A percentile compares a stretch with the other conserved stretches of the same genome.
These are phyloP conservation scores for Albugo laibachii DNA, from an alignment of 352 stramenopile species.

Conservation along the genomic window DNA sequence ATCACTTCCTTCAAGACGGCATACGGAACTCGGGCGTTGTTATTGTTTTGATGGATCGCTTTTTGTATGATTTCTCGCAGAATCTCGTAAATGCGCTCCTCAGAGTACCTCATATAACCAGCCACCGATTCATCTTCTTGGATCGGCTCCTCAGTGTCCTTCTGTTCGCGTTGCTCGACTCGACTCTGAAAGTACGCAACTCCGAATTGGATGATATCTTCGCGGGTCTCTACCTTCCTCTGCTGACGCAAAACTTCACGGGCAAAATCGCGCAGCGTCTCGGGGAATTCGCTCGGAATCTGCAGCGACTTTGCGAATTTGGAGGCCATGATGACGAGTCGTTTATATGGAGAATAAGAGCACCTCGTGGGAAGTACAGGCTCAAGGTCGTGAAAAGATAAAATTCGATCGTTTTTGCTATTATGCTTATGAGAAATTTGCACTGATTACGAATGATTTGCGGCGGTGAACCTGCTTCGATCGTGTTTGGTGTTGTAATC, in stretches of 20 bases:
- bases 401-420: too few species aligned
- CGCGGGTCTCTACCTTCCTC: slow-evolving; percentile 55
- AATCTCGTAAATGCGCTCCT: background rate
- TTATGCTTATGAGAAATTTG: too few species aligned
- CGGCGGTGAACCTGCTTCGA: slow-evolving; percentile 1
- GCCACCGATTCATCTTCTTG: background rate
- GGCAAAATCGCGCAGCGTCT: slow-evolving; percentile 51
- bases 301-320: slow-evolving; percentile 72
- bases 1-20: too few species aligned
- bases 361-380: too few species aligned
- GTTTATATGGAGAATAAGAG: too few species aligned
- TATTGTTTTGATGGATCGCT: too few species aligned
- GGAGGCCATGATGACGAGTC: slow-evolving; percentile 29
- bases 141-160: background rate
- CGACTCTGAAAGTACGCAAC: slow-evolving; percentile 51
- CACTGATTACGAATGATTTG: too few species aligned
- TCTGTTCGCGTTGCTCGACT: slow-evolving; percentile 5
- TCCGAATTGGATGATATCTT: slow-evolving; percentile 60
- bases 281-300: slow-evolving; percentile 45
- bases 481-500: slow-evolving; percentile 16
- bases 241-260: slow-evolving; percentile 70
- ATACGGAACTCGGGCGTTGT: too few species aligned
- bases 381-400: too few species aligned
- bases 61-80: too few species aligned
- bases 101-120: background rate